Conservation (phyloP, 257 asterid species). For the Solanum ossicruentum region DNA sequence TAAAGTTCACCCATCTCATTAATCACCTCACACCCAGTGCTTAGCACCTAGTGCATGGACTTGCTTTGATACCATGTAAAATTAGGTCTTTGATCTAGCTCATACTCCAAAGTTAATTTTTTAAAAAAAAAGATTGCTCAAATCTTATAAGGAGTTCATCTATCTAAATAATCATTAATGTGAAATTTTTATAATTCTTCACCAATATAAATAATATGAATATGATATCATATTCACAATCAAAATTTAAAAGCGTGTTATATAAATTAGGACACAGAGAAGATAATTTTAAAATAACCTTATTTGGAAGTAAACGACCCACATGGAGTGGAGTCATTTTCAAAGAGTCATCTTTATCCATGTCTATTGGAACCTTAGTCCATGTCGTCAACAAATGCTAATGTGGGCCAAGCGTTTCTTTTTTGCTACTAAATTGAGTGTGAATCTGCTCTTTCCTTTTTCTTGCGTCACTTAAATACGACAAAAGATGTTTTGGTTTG, state of each 20-base stretch:
- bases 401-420: background rate
- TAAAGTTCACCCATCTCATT: too few relatives aligned
- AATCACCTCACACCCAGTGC: too few relatives aligned
- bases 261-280: background rate
- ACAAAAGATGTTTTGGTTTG: background rate
- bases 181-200: too few relatives aligned
- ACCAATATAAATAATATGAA: too few relatives aligned
- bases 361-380: background rate
- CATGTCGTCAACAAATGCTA: background rate
- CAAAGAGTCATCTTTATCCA: background rate
- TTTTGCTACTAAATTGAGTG: background rate
- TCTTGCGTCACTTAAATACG: background rate
- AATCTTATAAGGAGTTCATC: too few relatives aligned
- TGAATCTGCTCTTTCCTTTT: background rate
- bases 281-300: background rate
- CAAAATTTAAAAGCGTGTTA: background rate
- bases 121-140: too few relatives aligned
- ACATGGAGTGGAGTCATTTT: background rate
- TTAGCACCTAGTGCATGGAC: too few relatives aligned
- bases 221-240: background rate
- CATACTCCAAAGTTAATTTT: too few relatives aligned
- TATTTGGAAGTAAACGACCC: background rate
- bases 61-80: too few relatives aligned
- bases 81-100: too few relatives aligned
- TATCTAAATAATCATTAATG: too few relatives aligned